phyloP scores from a whole-genome alignment of 2,329 filamentous ascomycete species.

The Ophiostoma pallidulum region DNA sequence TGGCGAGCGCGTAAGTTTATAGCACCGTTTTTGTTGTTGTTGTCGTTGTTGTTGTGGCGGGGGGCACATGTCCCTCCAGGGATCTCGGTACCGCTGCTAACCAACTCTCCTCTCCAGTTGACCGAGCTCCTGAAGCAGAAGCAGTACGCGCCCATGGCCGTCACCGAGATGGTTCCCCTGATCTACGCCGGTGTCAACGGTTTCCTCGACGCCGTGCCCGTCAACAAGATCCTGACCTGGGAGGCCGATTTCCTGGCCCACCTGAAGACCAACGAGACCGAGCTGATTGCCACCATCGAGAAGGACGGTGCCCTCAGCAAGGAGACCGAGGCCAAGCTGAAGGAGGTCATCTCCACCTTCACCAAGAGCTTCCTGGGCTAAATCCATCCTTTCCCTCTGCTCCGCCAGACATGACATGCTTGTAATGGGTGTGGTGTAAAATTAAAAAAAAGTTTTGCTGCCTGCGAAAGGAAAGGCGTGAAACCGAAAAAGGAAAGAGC shows the following conservation, averaged over 20 bases:
- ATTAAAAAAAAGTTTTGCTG: conserved; percentile 5
- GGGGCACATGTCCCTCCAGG: too few species aligned
- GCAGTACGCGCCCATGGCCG: conserved; percentile 97
- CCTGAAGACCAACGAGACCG: conserved; percentile 82
- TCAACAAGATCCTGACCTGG: conserved; percentile 85
- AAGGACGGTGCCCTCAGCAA: conserved; percentile 96
- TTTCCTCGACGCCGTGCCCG: conserved; percentile 79
- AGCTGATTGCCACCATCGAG: conserved; percentile 76
- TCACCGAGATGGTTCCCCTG: conserved; percentile 99
- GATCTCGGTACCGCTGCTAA: too few species aligned
- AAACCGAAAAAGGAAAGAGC: neutral
- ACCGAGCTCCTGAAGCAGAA: conserved; percentile 99
- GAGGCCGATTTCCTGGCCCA: conserved; percentile 90
- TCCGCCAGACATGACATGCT: neutral
- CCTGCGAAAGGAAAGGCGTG: neutral
- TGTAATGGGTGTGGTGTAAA: conserved; percentile 11
- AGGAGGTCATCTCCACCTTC: conserved; percentile 68
- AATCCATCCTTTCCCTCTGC: conserved; percentile 18
- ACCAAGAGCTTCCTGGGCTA: conserved; percentile 81
- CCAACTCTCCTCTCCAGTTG: conserved; percentile 37
- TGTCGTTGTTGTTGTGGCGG: too few species aligned
- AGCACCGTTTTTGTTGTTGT: neutral
- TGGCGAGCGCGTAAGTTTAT: conserved; percentile 81
- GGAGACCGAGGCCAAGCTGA: conserved; percentile 76
- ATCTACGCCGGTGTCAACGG: conserved; percentile 99